Conservation (phyloP, 164 flowering plant genomes). For the Buxus sempervirens region DNA sequence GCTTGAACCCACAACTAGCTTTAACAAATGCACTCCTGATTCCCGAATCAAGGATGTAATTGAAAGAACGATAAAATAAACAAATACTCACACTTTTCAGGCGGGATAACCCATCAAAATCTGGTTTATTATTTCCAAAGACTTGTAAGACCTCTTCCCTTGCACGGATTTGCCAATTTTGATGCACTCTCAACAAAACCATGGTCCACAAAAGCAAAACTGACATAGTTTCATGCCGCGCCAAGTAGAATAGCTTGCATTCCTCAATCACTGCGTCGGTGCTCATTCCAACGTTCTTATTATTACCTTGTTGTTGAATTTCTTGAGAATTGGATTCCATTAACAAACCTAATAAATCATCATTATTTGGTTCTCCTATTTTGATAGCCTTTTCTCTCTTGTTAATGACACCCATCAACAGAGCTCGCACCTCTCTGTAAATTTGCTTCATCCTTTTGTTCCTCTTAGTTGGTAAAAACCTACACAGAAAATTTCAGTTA, state of each 20-base stretch:
- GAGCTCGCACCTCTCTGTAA: no score
- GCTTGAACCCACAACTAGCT: background rate
- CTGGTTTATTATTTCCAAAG: conserved; percentile 12
- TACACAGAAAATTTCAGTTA: conserved; percentile 1
- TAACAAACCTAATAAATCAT: no score
- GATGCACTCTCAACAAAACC: conserved; percentile 15
- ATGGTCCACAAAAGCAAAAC: conserved; percentile 16
- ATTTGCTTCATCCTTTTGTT: no score
- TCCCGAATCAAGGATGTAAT: background rate
- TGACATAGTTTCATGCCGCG: conserved; percentile 14
- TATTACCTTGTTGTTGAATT: background rate
- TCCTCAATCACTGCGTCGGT: conserved; percentile 18
- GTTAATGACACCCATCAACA: conserved; percentile 8
- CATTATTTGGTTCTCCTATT: no score
- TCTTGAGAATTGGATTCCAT: no score
- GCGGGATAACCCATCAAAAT: conserved; percentile 17
- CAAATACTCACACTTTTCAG: conserved; percentile 22
- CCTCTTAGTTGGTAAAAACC: no score
- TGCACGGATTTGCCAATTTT: conserved; percentile 14
- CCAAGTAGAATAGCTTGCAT: conserved; percentile 25
- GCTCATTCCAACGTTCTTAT: conserved; percentile 8
- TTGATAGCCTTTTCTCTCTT: conserved; percentile 21
- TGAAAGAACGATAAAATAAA: background rate
- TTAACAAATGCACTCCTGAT: no score
- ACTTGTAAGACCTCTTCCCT: conserved; percentile 18